phyloP scores from a whole-genome alignment of 495 filamentous ascomycete species.

The Massariosphaeria phaeospora region DNA sequence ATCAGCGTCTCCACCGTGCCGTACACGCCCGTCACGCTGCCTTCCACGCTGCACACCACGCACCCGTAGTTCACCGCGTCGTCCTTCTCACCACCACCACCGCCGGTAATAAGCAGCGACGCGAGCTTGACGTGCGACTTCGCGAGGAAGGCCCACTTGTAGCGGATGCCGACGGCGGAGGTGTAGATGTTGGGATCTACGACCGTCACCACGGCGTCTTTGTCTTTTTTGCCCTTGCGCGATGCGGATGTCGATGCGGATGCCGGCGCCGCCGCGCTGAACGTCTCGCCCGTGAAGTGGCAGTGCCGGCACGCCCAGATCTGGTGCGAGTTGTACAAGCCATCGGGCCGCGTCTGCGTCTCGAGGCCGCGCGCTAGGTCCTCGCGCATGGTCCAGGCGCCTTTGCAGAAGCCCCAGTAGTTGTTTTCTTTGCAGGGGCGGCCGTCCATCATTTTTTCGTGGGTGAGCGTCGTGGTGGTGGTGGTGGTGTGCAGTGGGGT shows the following conservation, averaged over 20 bases:
- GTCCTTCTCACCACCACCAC: not conserved
- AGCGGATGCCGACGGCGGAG: constrained; percentile 41
- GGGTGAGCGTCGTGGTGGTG: not conserved
- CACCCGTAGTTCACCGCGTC: constrained; percentile 44
- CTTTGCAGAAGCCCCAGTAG: constrained; percentile 52
- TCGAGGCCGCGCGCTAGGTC: constrained; percentile 41
- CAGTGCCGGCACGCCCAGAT: constrained; percentile 46
- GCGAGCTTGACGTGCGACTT: constrained; percentile 46
- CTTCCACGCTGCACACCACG: constrained; percentile 47
- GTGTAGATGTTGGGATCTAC: constrained; percentile 39
- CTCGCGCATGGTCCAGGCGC: constrained; percentile 46
- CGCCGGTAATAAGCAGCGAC: not conserved
- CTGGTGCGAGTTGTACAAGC: constrained; percentile 38
- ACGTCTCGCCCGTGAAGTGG: constrained; percentile 42
- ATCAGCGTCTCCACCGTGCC: constrained; percentile 44
- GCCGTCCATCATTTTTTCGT: constrained; percentile 26
- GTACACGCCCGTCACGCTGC: constrained; percentile 40
- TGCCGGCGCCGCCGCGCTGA: constrained; percentile 14
- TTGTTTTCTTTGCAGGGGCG: constrained; percentile 42
- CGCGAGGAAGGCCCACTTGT: constrained; percentile 50
- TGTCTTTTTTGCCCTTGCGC: constrained; percentile 25
- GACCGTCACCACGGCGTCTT: constrained; percentile 28
- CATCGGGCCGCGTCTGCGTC: constrained; percentile 38
- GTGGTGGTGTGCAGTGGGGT: constrained; percentile 10
- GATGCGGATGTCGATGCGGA: no score